Percentiles rank a stretch among this genome's conserved stretches.
Conservation (phyloP, 2,329 filamentous ascomycete species). For the Botrytis fabae region DNA sequence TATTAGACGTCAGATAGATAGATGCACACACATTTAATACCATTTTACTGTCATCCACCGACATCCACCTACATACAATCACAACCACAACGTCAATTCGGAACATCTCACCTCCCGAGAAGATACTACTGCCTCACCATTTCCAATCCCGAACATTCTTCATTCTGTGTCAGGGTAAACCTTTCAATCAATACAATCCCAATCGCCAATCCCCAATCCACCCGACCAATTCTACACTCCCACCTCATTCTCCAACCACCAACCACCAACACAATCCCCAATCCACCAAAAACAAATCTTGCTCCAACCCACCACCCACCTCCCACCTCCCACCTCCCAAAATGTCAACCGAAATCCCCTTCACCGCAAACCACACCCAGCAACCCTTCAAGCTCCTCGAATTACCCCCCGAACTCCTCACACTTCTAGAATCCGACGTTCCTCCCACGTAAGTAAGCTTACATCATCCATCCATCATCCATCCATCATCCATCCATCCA, state of each 20-base stretch:
- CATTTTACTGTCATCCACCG: neutral
- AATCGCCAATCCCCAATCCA: neutral
- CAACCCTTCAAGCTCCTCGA: slow-evolving; percentile 61
- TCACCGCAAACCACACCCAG: slow-evolving; percentile 52
- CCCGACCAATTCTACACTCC: no score
- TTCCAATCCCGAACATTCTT: neutral
- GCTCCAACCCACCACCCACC: neutral
- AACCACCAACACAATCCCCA: neutral
- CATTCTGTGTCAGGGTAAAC: no score
- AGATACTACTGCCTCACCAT: neutral
- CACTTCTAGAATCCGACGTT: slow-evolving; percentile 54
- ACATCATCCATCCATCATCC: no score
- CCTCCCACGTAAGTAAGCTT: slow-evolving; percentile 50
- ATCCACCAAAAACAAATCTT: neutral
- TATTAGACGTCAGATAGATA: no score
- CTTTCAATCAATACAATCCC: no score
- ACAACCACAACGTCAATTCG: neutral
- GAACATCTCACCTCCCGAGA: neutral
- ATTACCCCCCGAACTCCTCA: slow-evolving; percentile 58
- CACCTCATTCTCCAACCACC: neutral
- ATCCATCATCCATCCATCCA: neutral
- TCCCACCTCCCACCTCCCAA: neutral
- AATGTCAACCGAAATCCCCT: slow-evolving; percentile 48
- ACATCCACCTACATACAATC: neutral
- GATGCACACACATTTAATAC: neutral